phyloP scores from a whole-genome alignment of 495 filamentous ascomycete species.

The Delitschia confertaspora region DNA sequence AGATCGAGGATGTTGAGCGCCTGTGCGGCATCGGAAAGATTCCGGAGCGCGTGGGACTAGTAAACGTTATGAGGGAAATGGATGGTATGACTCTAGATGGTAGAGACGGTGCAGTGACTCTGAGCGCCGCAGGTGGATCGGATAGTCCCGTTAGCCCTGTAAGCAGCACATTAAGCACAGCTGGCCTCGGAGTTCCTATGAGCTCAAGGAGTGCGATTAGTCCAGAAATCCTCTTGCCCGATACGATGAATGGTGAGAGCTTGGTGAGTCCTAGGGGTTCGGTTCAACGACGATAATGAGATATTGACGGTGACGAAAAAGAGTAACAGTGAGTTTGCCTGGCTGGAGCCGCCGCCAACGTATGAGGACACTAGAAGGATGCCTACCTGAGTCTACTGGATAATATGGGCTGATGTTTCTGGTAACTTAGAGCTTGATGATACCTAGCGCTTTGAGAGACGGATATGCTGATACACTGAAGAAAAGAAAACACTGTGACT shows the following conservation, averaged over 20 bases:
- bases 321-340: too few species aligned
- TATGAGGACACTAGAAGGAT: too few species aligned
- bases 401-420: too few species aligned
- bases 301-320: neutral
- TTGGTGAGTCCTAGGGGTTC: neutral
- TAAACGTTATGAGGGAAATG: conserved; percentile 12
- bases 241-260: neutral
- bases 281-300: neutral
- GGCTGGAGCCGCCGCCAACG: too few species aligned
- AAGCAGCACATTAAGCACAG: neutral
- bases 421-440: too few species aligned
- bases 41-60: conserved; percentile 5
- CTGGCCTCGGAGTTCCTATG: neutral
- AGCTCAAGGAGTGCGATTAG: neutral
- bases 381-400: too few species aligned
- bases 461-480: too few species aligned
- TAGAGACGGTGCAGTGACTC: neutral
- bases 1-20: neutral
- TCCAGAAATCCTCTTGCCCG: neutral
- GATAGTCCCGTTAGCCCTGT: neutral
- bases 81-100: neutral
- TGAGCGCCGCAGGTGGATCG: neutral
- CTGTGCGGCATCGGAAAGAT: conserved; percentile 5
- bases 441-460: too few species aligned
- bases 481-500: too few species aligned